Conservation (phyloP, 1,284 basidiomycete genomes). For the Meira miltonrushii region DNA sequence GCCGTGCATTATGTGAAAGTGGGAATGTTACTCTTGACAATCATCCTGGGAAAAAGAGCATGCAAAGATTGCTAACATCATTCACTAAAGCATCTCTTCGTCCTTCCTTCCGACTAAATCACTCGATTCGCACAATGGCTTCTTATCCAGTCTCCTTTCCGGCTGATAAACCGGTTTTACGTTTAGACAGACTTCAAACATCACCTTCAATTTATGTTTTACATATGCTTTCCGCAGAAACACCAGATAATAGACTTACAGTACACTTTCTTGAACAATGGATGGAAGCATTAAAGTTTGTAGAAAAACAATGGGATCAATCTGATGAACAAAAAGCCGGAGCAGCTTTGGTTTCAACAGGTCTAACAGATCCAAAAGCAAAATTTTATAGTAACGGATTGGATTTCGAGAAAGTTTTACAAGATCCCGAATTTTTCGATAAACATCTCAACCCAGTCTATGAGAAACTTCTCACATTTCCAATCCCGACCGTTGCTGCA, state of each 20-base stretch:
- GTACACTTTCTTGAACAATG: constrained; percentile 62
- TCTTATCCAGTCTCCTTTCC: constrained; percentile 1
- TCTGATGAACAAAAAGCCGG: constrained; percentile 24
- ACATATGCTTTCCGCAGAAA: constrained; percentile 35
- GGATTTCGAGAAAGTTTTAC: constrained; percentile 64
- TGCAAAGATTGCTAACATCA: no score
- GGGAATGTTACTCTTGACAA: no score
- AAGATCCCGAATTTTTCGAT: constrained; percentile 65
- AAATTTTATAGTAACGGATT: constrained; percentile 59
- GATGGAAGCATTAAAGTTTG: constrained; percentile 67
- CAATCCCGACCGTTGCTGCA: constrained; percentile 67
- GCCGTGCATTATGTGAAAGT: no score
- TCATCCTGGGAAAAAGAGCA: no score
- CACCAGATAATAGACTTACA: constrained; percentile 67
- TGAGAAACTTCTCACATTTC: constrained; percentile 55
- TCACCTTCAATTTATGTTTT: constrained; percentile 32
- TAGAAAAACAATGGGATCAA: constrained; percentile 72
- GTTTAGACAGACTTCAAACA: not conserved
- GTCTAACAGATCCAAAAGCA: constrained; percentile 17
- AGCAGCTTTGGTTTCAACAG: constrained; percentile 42
- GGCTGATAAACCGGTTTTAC: constrained; percentile 7
- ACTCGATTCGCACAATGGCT: not conserved
- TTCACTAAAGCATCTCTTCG: no score
- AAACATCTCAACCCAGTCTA: constrained; percentile 56
- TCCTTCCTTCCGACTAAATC: no score